Percentiles rank a stretch among this genome's conserved stretches.
phyloP scores from a whole-genome alignment of 129 eudicot species.

The Rutidosis leptorrhynchoides region DNA sequence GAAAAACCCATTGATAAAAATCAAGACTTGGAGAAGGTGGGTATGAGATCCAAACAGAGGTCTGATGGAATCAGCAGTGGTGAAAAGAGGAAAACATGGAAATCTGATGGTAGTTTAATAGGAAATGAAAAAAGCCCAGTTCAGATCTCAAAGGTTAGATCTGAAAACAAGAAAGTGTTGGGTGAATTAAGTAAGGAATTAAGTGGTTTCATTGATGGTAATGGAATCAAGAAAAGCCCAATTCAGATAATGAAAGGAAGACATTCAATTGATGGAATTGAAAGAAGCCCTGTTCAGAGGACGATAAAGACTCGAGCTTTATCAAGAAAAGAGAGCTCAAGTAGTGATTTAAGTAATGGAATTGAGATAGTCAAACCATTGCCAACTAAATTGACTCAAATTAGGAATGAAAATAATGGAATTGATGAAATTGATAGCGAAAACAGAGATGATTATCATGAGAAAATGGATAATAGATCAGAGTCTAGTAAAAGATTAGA shows the following conservation, averaged over 20 bases:
- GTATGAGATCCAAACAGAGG: slow-evolving; percentile 44
- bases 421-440: slow-evolving; percentile 27
- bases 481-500: slow-evolving; percentile 24
- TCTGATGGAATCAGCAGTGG: slow-evolving; percentile 31
- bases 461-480: background rate
- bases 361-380: slow-evolving; percentile 27
- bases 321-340: slow-evolving; percentile 29
- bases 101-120: slow-evolving; percentile 53
- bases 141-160: slow-evolving; percentile 57
- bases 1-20: slow-evolving; percentile 12
- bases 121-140: slow-evolving; percentile 38
- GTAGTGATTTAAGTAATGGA: slow-evolving; percentile 12
- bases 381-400: background rate
- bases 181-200: slow-evolving; percentile 39
- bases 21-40: slow-evolving; percentile 26
- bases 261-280: slow-evolving; percentile 33
- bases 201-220: slow-evolving; percentile 45
- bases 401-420: slow-evolving; percentile 21
- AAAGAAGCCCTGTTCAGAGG: slow-evolving; percentile 36
- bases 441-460: slow-evolving; percentile 29
- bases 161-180: slow-evolving; percentile 46
- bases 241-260: slow-evolving; percentile 40
- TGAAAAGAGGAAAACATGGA: slow-evolving; percentile 83
- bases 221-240: slow-evolving; percentile 44
- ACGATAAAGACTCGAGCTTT: slow-evolving; percentile 26